Percentiles rank a stretch among this genome's conserved stretches.
These are phyloP conservation scores for Trapa incisa DNA, from an alignment of 345 rosid species.

Conservation along the genomic window DNA sequence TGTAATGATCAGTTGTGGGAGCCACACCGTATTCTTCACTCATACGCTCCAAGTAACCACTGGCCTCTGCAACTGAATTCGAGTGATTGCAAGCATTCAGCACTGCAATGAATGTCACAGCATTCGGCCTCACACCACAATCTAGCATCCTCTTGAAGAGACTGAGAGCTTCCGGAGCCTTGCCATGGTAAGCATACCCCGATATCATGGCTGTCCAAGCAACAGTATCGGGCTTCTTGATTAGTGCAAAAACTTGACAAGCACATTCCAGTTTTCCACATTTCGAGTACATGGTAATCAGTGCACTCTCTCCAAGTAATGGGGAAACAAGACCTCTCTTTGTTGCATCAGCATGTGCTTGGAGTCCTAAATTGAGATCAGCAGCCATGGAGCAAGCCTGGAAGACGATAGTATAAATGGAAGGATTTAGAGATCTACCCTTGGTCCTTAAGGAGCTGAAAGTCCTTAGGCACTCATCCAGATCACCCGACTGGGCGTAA, in stretches of 20 bases:
- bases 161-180: slow-evolving; percentile 47
- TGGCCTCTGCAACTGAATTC: slow-evolving; percentile 43
- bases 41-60: slow-evolving; percentile 37
- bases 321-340: slow-evolving; percentile 43
- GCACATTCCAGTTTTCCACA: slow-evolving; percentile 60
- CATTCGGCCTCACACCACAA: slow-evolving; percentile 42
- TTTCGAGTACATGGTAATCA: slow-evolving; percentile 57
- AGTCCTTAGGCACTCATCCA: slow-evolving; percentile 35
- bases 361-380: slow-evolving; percentile 45
- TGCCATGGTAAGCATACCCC: slow-evolving; percentile 61
- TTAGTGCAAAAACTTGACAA: slow-evolving; percentile 35
- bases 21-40: slow-evolving; percentile 27
- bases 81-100: slow-evolving; percentile 74
- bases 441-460: slow-evolving; percentile 40
- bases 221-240: slow-evolving; percentile 48
- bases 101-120: slow-evolving; percentile 50
- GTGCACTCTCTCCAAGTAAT: slow-evolving; percentile 54
- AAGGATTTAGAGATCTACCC: slow-evolving; percentile 33
- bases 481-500: slow-evolving; percentile 43
- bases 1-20: slow-evolving; percentile 59
- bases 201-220: slow-evolving; percentile 71
- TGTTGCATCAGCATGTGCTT: slow-evolving; percentile 69
- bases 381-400: slow-evolving; percentile 61
- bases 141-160: slow-evolving; percentile 44
- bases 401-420: slow-evolving; percentile 53